These are phyloP conservation scores for Trichosporon ovoides DNA, from an alignment of 1,284 basidiomycete genomes.

Conservation along the genomic window DNA sequence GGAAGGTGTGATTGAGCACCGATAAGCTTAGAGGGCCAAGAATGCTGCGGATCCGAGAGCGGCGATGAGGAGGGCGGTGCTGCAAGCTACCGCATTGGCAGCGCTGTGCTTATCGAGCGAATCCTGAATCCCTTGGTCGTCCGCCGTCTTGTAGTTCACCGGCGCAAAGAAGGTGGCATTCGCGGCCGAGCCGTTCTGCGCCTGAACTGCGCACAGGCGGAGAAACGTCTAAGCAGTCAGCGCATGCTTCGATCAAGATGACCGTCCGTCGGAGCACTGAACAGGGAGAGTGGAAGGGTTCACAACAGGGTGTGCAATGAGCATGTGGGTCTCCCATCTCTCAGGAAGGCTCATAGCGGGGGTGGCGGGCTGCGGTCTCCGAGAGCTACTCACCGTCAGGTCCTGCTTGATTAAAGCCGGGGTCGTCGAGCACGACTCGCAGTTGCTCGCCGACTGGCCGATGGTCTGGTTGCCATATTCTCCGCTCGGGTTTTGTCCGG, in stretches of 20 bases:
- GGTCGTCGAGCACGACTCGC: slow-evolving; percentile 34
- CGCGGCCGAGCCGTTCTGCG: slow-evolving; percentile 30
- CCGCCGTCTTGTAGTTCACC: slow-evolving; percentile 25
- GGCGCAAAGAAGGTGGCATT: slow-evolving; percentile 31
- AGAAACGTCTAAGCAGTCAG: slow-evolving; percentile 20
- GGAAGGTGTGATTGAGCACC: too few relatives aligned
- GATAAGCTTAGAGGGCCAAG: not conserved
- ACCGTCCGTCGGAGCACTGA: too few relatives aligned
- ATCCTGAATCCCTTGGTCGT: slow-evolving; percentile 6
- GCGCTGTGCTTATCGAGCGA: slow-evolving; percentile 2
- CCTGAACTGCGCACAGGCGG: slow-evolving; percentile 30
- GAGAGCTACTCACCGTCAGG: slow-evolving; percentile 31
- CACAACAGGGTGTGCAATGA: too few relatives aligned
- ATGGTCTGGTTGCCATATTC: slow-evolving; percentile 27
- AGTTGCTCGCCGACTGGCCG: slow-evolving; percentile 23
- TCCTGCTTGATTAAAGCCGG: slow-evolving; percentile 28
- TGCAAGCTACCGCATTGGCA: not conserved
- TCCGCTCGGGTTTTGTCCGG: slow-evolving; percentile 17
- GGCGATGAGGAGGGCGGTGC: not conserved
- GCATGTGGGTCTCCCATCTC: too few relatives aligned
- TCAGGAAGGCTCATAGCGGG: not conserved
- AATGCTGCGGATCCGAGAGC: not conserved
- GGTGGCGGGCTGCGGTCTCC: too few relatives aligned
- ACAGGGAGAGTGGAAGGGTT: too few relatives aligned
- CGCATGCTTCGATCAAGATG: not conserved